Percentiles rank a stretch among this genome's conserved stretches.
Evolutionary conservation across 805 yeast species (phyloP).

Genomic region (Gaillardinia entomophila): DNA sequence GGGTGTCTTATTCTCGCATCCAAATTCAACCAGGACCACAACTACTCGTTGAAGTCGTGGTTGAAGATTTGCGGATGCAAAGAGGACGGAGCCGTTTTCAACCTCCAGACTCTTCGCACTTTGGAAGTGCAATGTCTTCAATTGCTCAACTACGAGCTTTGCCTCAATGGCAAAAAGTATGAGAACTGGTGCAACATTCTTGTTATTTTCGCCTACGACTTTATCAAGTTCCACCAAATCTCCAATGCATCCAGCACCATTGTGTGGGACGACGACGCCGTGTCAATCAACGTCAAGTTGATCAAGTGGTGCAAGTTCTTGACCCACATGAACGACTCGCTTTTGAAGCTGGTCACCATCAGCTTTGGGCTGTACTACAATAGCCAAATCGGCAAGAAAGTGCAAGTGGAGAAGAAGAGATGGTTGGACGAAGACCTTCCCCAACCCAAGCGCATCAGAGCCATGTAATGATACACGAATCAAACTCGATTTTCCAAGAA

Average conservation of each 20-base stretch:
- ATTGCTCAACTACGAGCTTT: constrained; percentile 51
- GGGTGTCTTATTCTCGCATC: constrained; percentile 65
- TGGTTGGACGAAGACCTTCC: constrained; percentile 3
- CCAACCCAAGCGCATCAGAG: neutral
- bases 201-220: constrained; percentile 38
- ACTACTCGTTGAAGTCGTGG: constrained; percentile 69
- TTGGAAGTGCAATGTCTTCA: constrained; percentile 52
- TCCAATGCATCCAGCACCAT: constrained; percentile 12
- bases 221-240: constrained; percentile 30
- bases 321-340: constrained; percentile 13
- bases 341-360: constrained; percentile 17
- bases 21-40: constrained; percentile 69
- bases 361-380: constrained; percentile 22
- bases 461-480: neutral
- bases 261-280: constrained; percentile 18
- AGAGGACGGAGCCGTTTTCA: constrained; percentile 23
- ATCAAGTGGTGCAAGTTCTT: constrained; percentile 25
- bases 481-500: no score
- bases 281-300: constrained; percentile 15
- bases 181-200: constrained; percentile 42
- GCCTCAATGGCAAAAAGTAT: constrained; percentile 44
- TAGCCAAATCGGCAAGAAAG: constrained; percentile 24
- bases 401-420: constrained; percentile 14
- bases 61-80: constrained; percentile 59
- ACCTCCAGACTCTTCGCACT: constrained; percentile 40